These are phyloP conservation scores for Radiomyces spectabilis DNA, from an alignment of 192 early-diverging fungal genomes.

Conservation along the genomic window DNA sequence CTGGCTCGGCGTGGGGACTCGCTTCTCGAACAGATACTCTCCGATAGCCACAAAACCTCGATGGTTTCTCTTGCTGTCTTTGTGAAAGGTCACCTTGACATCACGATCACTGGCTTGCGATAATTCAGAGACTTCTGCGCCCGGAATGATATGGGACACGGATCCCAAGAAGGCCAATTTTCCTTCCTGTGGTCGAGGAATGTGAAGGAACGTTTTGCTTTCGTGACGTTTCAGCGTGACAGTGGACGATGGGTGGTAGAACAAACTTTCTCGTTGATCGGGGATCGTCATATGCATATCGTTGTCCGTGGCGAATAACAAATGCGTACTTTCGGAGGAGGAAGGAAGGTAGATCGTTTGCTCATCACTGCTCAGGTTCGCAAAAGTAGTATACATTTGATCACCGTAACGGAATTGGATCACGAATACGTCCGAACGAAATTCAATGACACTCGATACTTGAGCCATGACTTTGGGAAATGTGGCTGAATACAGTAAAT, in stretches of 20 bases:
- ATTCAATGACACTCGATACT: slow-evolving; percentile 11
- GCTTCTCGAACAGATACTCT: too few species aligned
- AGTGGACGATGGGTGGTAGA: slow-evolving; percentile 28
- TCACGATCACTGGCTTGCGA: not conserved
- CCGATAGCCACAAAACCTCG: too few species aligned
- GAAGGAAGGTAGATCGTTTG: slow-evolving; percentile 31
- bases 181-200: slow-evolving; percentile 11
- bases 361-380: slow-evolving; percentile 28
- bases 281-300: slow-evolving; percentile 11
- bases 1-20: too few species aligned
- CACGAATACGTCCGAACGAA: slow-evolving; percentile 26
- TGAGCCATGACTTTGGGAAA: slow-evolving; percentile 27
- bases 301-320: slow-evolving; percentile 9
- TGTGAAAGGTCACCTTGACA: slow-evolving; percentile 4
- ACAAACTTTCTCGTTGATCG: slow-evolving; percentile 13
- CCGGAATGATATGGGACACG: slow-evolving; percentile 29
- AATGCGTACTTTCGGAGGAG: slow-evolving; percentile 7
- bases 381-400: slow-evolving; percentile 16
- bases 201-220: slow-evolving; percentile 28
- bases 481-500: slow-evolving; percentile 22
- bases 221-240: slow-evolving; percentile 26
- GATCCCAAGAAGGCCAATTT: slow-evolving; percentile 17
- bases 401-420: slow-evolving; percentile 17
- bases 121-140: slow-evolving; percentile 13
- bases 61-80: not conserved